phyloP scores from a whole-genome alignment of 2,329 filamentous ascomycete genomes.

The Emergomyces africanus region DNA sequence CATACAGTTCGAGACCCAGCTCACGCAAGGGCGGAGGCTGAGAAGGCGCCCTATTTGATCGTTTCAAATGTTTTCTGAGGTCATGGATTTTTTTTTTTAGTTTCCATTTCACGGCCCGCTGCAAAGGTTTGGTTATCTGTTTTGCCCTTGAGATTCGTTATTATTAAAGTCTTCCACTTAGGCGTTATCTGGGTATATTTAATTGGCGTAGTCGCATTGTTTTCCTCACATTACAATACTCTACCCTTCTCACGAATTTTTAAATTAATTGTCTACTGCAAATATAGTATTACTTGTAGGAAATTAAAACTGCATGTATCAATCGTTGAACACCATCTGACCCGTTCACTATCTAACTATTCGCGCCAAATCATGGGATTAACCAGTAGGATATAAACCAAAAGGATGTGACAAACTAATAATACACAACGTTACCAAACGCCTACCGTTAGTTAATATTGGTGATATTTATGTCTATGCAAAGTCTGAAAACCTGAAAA shows the following conservation, averaged over 20 bases:
- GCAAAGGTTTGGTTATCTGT: background rate
- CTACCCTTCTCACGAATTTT: background rate
- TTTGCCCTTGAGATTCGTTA: background rate
- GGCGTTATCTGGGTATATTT: background rate
- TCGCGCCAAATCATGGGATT: background rate
- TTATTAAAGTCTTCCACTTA: background rate
- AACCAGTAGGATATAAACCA: too few species aligned
- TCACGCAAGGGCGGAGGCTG: constrained; percentile 1
- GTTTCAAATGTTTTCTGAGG: background rate
- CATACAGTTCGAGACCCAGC: constrained; percentile 9
- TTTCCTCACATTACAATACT: background rate
- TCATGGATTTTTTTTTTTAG: background rate
- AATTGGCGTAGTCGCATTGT: background rate
- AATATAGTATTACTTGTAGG: background rate
- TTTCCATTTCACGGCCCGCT: background rate
- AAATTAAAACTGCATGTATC: background rate
- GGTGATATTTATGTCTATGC: too few species aligned
- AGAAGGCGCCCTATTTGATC: background rate
- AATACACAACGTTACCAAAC: background rate
- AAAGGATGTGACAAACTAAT: too few species aligned
- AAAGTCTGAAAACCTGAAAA: background rate
- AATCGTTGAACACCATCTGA: background rate
- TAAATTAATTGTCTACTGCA: background rate
- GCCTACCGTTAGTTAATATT: background rate
- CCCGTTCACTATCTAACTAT: background rate